phyloP scores from a whole-genome alignment of 306 rosid species.

The Fragaria iinumae region DNA sequence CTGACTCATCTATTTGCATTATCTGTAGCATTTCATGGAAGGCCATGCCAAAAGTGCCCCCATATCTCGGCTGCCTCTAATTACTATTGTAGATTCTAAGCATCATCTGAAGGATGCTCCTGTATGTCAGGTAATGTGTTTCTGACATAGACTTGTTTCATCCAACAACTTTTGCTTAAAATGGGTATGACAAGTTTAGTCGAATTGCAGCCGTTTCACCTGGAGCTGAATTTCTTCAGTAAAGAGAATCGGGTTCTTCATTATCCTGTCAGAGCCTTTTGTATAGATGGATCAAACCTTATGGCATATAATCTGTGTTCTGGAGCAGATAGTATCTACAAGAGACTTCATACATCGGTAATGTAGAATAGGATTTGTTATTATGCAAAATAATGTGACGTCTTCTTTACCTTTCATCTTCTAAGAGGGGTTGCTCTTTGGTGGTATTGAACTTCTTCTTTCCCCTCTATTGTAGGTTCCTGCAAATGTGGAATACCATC shows the following conservation, averaged over 20 bases:
- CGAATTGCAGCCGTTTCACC: slow-evolving; percentile 77
- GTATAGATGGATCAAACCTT: slow-evolving; percentile 77
- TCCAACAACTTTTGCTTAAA: slow-evolving; percentile 25
- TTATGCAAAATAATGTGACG: slow-evolving; percentile 21
- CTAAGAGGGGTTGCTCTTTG: not conserved
- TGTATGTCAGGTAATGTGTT: slow-evolving; percentile 61
- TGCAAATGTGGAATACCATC: slow-evolving; percentile 76
- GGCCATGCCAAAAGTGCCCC: slow-evolving; percentile 87
- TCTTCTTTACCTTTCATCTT: slow-evolving; percentile 5
- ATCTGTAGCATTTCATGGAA: slow-evolving; percentile 92
- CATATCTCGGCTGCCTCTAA: slow-evolving; percentile 90
- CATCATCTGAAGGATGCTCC: slow-evolving; percentile 90
- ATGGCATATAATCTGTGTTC: slow-evolving; percentile 77
- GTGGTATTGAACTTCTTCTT: slow-evolving; percentile 26
- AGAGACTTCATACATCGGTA: slow-evolving; percentile 87
- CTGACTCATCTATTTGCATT: slow-evolving; percentile 17
- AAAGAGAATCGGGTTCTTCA: slow-evolving; percentile 94
- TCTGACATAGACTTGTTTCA: slow-evolving; percentile 27
- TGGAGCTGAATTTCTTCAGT: slow-evolving; percentile 95
- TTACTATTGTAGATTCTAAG: slow-evolving; percentile 70
- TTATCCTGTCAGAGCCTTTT: slow-evolving; percentile 91
- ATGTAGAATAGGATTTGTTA: slow-evolving; percentile 25
- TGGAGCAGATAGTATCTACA: slow-evolving; percentile 77
- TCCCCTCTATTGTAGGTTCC: slow-evolving; percentile 63
- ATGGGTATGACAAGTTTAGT: slow-evolving; percentile 32